Conservation (phyloP, 129 eudicot genomes). For the Ambrosia trifida region DNA sequence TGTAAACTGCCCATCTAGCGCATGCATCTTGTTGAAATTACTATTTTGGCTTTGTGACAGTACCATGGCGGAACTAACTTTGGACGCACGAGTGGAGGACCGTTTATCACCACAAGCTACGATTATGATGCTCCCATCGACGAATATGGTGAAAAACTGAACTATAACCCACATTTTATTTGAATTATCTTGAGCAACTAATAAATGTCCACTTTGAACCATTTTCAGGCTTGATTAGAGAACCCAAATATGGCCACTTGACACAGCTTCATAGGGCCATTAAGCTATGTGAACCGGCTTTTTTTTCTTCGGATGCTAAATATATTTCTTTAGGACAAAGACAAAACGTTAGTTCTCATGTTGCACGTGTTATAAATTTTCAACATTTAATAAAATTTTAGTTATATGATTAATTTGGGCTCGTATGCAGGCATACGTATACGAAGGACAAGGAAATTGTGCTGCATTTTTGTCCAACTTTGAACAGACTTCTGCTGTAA, state of each 20-base stretch:
- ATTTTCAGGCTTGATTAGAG: slow-evolving; percentile 71
- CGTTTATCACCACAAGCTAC: slow-evolving; percentile 89
- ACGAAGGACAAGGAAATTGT: slow-evolving; percentile 58
- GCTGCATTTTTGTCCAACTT: slow-evolving; percentile 89
- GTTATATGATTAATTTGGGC: slow-evolving; percentile 2
- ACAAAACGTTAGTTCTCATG: slow-evolving; percentile 53
- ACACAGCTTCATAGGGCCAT: slow-evolving; percentile 87
- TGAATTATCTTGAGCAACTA: background rate
- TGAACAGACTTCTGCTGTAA: slow-evolving; percentile 50
- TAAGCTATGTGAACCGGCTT: slow-evolving; percentile 71
- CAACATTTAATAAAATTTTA: background rate
- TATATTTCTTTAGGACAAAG: slow-evolving; percentile 55
- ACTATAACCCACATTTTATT: background rate
- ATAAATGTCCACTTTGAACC: background rate
- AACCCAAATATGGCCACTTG: slow-evolving; percentile 87
- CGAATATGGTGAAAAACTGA: slow-evolving; percentile 72
- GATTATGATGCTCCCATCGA: slow-evolving; percentile 98
- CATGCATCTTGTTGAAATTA: background rate
- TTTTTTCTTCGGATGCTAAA: slow-evolving; percentile 68
- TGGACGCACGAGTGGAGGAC: slow-evolving; percentile 93
- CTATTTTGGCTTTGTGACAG: slow-evolving; percentile 39
- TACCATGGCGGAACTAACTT: slow-evolving; percentile 98
- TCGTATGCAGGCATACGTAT: slow-evolving; percentile 64
- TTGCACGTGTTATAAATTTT: background rate
- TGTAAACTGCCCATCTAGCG: background rate